Percentiles rank a stretch among this genome's conserved stretches.
Conservation (phyloP, 176 grass and related monocot species). For the Cenchrus purpureus region DNA sequence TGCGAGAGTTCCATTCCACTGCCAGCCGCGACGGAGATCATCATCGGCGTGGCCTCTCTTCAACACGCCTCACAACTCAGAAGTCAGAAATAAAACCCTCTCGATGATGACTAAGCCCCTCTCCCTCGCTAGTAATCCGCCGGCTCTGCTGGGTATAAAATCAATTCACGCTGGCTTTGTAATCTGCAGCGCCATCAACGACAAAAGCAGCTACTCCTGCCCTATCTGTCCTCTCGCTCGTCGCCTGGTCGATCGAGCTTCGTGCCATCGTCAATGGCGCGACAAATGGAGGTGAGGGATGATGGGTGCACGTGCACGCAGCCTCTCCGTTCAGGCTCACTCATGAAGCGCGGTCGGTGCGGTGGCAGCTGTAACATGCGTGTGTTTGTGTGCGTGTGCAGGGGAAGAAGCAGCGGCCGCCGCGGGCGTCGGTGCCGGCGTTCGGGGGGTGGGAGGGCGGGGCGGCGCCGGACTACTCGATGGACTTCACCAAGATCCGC, state of each 20-base stretch:
- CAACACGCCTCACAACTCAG: neutral
- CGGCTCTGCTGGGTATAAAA: neutral
- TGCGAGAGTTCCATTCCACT: too few relatives aligned
- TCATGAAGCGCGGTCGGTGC: too few relatives aligned
- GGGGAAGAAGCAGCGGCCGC: slow-evolving; percentile 27
- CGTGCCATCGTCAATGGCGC: neutral
- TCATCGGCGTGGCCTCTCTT: neutral
- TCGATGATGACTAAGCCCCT: neutral
- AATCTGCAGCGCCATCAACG: neutral
- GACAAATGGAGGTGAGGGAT: neutral
- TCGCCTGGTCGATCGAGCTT: neutral
- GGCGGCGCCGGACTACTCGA: slow-evolving; percentile 62
- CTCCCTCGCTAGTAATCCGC: neutral
- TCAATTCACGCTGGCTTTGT: neutral
- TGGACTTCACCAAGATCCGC: slow-evolving; percentile 77
- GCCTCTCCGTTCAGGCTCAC: too few relatives aligned
- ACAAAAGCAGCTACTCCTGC: neutral
- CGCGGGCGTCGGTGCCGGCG: slow-evolving; percentile 61
- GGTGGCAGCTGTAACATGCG: too few relatives aligned
- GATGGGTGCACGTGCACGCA: too few relatives aligned
- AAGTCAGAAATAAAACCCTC: too few relatives aligned
- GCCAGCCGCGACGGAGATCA: neutral
- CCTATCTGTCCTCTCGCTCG: neutral
- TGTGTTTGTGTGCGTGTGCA: neutral
- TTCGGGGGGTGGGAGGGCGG: slow-evolving; percentile 74